Conservation (phyloP, 768 basidiomycete species). For the Phanerochaete sordida region DNA sequence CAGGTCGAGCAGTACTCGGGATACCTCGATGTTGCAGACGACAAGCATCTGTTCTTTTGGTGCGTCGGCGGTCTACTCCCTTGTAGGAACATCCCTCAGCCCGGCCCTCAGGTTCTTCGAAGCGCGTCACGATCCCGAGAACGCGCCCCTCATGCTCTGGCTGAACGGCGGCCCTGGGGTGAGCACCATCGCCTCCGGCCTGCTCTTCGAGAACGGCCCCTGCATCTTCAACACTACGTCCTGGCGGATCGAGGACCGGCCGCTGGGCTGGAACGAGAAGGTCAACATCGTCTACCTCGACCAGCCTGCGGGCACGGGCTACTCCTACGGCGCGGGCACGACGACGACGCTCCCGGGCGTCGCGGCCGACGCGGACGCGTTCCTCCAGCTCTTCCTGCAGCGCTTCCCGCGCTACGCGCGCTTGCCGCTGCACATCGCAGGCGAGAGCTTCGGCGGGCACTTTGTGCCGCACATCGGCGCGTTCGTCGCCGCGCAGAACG, state of each 20-base stretch:
- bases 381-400: conserved; percentile 30
- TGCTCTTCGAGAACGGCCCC: conserved; percentile 25
- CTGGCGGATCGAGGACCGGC: too few species aligned
- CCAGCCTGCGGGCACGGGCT: conserved; percentile 40
- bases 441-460: conserved; percentile 26
- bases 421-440: conserved; percentile 30
- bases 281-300: conserved; percentile 32
- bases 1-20: conserved; percentile 51
- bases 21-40: conserved; percentile 45
- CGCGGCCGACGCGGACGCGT: conserved; percentile 29
- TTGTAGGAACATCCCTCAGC: too few species aligned
- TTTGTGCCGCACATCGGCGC: conserved; percentile 20
- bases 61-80: too few species aligned
- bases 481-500: conserved; percentile 10
- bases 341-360: conserved; percentile 26
- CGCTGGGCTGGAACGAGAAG: conserved; percentile 40
- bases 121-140: conserved; percentile 19
- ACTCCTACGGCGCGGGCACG: conserved; percentile 36
- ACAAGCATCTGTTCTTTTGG: conserved; percentile 55
- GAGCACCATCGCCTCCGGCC: conserved; percentile 17
- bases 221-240: conserved; percentile 18
- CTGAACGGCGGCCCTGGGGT: conserved; percentile 24
- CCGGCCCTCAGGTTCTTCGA: conserved; percentile 34
- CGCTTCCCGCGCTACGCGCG: conserved; percentile 28
- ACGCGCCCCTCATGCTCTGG: conserved; percentile 25